Conservation (phyloP, 2,329 filamentous ascomycete genomes). For the Pyrenochaeta sp. region DNA sequence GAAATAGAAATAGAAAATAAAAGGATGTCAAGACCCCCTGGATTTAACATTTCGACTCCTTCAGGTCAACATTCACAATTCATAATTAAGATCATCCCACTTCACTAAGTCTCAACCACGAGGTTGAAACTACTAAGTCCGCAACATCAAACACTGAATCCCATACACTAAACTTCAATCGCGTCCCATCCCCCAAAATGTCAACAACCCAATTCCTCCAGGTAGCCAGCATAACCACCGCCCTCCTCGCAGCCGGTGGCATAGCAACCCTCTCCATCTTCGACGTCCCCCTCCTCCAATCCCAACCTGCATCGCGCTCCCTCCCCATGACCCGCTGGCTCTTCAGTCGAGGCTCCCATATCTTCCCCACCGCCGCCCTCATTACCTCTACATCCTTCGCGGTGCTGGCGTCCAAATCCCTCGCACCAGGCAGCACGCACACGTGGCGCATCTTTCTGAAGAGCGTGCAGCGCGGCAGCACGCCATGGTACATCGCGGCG, state of each 20-base stretch:
- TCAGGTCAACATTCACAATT: too few species aligned
- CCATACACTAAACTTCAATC: too few species aligned
- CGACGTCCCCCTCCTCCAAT: conserved; percentile 38
- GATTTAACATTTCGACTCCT: too few species aligned
- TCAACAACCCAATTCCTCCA: conserved; percentile 24
- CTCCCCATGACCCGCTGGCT: conserved; percentile 47
- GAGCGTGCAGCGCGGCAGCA: too few species aligned
- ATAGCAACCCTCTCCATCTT: conserved; percentile 46
- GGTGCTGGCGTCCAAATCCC: conserved; percentile 27
- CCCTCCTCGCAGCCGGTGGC: conserved; percentile 43
- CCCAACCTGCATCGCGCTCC: conserved; percentile 48
- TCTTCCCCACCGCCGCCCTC: conserved; percentile 40
- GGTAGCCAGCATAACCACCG: conserved; percentile 37
- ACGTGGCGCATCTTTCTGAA: too few species aligned
- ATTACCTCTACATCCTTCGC: conserved; percentile 38
- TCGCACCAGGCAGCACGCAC: conserved; percentile 9
- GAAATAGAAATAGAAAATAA: too few species aligned
- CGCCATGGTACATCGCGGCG: conserved; percentile 18
- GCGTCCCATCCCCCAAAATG: too few species aligned
- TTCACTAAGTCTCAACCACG: too few species aligned
- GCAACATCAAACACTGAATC: too few species aligned
- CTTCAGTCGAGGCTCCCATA: conserved; percentile 48
- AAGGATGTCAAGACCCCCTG: too few species aligned
- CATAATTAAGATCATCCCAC: too few species aligned
- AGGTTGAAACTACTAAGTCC: too few species aligned